Conservation (phyloP, 164 flowering plant genomes). For the Magnolia changhungtana region DNA sequence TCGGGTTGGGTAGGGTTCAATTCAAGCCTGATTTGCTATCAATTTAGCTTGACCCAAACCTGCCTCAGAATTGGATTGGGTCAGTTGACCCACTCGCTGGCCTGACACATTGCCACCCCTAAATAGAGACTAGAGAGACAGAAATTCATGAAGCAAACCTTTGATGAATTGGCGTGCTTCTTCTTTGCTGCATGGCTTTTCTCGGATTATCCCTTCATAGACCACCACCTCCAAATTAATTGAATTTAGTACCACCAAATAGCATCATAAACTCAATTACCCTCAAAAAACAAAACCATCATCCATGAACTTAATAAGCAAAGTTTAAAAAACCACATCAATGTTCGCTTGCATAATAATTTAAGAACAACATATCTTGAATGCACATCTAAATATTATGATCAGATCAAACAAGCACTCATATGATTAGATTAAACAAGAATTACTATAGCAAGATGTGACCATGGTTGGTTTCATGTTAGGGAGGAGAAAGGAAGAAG, state of each 20-base stretch:
- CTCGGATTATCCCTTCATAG: constrained; percentile 79
- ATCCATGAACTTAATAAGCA: background rate
- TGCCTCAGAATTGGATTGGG: too few species aligned
- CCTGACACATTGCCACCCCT: background rate
- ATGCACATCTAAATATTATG: background rate
- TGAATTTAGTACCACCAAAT: constrained; percentile 17
- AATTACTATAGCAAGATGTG: too few species aligned
- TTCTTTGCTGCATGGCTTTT: constrained; percentile 83
- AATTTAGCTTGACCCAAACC: too few species aligned
- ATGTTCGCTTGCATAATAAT: background rate
- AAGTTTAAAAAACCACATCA: background rate
- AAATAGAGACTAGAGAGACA: background rate
- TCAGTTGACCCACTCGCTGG: background rate
- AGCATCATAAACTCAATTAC: constrained; percentile 1
- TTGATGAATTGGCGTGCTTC: constrained; percentile 76
- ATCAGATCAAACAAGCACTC: background rate
- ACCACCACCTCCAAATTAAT: constrained; percentile 80
- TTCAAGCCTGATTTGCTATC: too few species aligned
- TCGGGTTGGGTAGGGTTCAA: too few species aligned
- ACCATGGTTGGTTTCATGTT: too few species aligned
- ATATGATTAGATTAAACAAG: too few species aligned
- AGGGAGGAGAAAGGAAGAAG: too few species aligned
- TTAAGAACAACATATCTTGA: background rate
- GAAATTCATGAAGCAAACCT: constrained; percentile 37
- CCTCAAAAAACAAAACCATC: background rate